Evolutionary conservation across 2,329 filamentous ascomycete genomes (phyloP), one percentile per base, ranked within the genome.

Genomic region (Phialocephala sp.): DNA sequence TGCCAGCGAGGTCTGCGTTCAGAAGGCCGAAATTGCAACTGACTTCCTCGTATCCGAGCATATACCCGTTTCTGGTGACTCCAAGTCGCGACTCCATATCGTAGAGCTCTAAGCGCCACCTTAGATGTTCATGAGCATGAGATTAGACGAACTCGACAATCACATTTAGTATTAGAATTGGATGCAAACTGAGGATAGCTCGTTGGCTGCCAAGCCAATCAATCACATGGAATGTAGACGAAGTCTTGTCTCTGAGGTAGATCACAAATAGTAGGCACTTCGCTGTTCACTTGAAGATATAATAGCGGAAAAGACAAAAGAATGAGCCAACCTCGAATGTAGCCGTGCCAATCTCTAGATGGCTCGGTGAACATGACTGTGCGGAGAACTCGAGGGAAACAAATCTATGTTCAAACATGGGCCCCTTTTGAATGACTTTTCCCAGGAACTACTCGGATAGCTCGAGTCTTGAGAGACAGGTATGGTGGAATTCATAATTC

Each of bases 31-130:
- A 60, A 24, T 60, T 43, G 27, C 24, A 36, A 18, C 20, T 20
- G 2, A 60, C 20, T 4, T 39, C 11, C 11, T 15, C 59, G 12
- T 56, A 60, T 35, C 59, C 43, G 24, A 32, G 18, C 35, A 37
- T 36, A 11, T 20, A 9, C 18, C 59, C 41, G 24, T 60, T 32
- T 52, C 43, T 52, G 2, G 59, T 60, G 8, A 60, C 59, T 32
- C 59, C 59, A 18, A 52, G 41, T 20, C 59, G 22, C 14, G 59
- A 60, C 36, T 60, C 59, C 24, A 60, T 45, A n/a, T 50, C 27
- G 32, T 60, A 37, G 14, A 60, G 59, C 14, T 60, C 59, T 8
- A 52, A 4, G 14, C 32, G 41, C 43, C 45, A 52, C 32, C n/a
- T 22, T 8, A 47, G 8, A 11, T 20, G 22, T 47, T 47, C 43